Evolutionary conservation across 805 yeast genomes (phyloP).

Genomic region (Candida maesae): DNA sequence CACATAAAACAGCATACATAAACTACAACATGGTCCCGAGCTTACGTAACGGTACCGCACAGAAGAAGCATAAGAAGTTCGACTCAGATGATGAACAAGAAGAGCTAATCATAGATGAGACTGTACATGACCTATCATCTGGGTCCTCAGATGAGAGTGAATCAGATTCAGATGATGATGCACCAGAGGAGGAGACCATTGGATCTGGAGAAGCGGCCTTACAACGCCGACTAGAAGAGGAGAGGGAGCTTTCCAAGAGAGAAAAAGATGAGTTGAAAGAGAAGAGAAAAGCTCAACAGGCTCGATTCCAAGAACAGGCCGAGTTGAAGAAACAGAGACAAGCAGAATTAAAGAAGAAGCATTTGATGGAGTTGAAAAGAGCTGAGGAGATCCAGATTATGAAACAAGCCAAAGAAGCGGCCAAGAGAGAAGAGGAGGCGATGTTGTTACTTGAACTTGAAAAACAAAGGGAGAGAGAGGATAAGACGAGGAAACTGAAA

Average conservation of each 20-base stretch:
- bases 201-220: slow-evolving; percentile 21
- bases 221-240: slow-evolving; percentile 16
- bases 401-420: slow-evolving; percentile 13
- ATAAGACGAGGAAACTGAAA: slow-evolving; percentile 16
- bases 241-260: slow-evolving; percentile 27
- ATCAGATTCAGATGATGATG: slow-evolving; percentile 36
- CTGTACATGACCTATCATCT: slow-evolving; percentile 4
- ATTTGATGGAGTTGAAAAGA: slow-evolving; percentile 18
- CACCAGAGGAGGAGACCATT: slow-evolving; percentile 47
- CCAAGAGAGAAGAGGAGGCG: slow-evolving; percentile 19
- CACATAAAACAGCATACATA: slow-evolving; percentile 2
- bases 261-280: slow-evolving; percentile 25
- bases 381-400: slow-evolving; percentile 17
- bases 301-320: slow-evolving; percentile 23
- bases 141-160: slow-evolving; percentile 22
- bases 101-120: slow-evolving; percentile 19
- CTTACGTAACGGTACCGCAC: not conserved
- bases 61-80: slow-evolving; percentile 17
- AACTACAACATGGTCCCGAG: too few species aligned
- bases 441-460: slow-evolving; percentile 14
- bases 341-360: slow-evolving; percentile 18
- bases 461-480: slow-evolving; percentile 16
- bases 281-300: slow-evolving; percentile 27
- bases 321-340: slow-evolving; percentile 21
- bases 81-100: slow-evolving; percentile 23